Evolutionary conservation across 2,329 filamentous ascomycete genomes (phyloP).

Genomic region (Aspergillus nomiae): DNA sequence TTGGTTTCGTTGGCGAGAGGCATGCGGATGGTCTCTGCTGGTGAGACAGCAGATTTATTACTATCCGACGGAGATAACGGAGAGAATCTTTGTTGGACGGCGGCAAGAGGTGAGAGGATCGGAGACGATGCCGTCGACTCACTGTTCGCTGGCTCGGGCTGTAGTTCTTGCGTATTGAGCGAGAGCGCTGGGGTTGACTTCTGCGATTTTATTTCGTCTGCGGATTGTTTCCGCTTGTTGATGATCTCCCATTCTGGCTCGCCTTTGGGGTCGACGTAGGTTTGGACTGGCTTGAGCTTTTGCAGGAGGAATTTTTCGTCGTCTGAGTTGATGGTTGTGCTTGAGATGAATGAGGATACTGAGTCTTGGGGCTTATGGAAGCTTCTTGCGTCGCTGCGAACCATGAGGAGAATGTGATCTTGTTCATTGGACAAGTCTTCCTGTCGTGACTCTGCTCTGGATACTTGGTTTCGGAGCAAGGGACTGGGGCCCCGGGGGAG

Average conservation of each 20-base stretch:
- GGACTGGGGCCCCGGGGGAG: constrained; percentile 31
- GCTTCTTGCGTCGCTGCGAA: constrained; percentile 7
- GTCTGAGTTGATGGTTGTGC: constrained; percentile 14
- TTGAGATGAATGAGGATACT: constrained; percentile 21
- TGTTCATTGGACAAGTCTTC: constrained; percentile 21
- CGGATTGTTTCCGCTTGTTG: constrained; percentile 14
- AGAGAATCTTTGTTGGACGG: constrained; percentile 13
- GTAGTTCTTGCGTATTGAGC: constrained; percentile 18
- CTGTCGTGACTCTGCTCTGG: constrained; percentile 12
- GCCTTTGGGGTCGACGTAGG: constrained; percentile 17
- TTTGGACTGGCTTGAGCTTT: constrained; percentile 18
- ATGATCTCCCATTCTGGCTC: constrained; percentile 29
- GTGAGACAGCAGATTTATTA: constrained; percentile 14
- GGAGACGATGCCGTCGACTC: constrained; percentile 16
- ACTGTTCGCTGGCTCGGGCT: constrained; percentile 15
- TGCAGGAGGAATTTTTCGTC: constrained; percentile 21
- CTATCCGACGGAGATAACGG: constrained; percentile 20
- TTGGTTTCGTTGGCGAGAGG: constrained; percentile 20
- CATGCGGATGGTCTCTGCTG: constrained; percentile 19
- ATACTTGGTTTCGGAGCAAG: constrained; percentile 26
- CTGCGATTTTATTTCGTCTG: neutral
- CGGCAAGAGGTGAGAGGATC: constrained; percentile 18
- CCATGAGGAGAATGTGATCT: constrained; percentile 11
- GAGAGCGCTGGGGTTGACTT: constrained; percentile 10
- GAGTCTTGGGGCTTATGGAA: constrained; percentile 21